phyloP scores from a whole-genome alignment of 75 land plant genomes.

The Selaginella tamariscina region DNA sequence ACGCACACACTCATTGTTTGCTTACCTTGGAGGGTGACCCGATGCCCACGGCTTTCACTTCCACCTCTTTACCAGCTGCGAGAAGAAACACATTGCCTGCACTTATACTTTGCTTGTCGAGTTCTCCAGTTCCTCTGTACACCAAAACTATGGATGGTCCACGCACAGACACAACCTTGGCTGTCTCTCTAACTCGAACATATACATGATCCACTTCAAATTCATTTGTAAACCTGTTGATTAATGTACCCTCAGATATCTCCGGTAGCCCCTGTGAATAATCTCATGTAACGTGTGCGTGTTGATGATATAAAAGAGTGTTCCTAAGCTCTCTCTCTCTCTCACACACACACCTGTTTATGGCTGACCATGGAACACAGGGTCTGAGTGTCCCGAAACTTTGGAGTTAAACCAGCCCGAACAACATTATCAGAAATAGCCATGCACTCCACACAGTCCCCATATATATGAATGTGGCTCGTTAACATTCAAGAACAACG shows the following conservation, averaged over 20 bases:
- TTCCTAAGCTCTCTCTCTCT: neutral
- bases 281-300: too few species aligned
- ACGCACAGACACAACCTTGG: slow-evolving; percentile 28
- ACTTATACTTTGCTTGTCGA: slow-evolving; percentile 12
- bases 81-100: slow-evolving; percentile 58
- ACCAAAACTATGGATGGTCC: slow-evolving; percentile 80
- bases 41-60: slow-evolving; percentile 10
- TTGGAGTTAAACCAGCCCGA: slow-evolving; percentile 91
- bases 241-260: slow-evolving; percentile 39
- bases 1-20: too few species aligned
- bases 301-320: too few species aligned
- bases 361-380: slow-evolving; percentile 90
- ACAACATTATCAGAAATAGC: slow-evolving; percentile 97
- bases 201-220: slow-evolving; percentile 81
- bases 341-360: slow-evolving; percentile 44
- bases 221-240: slow-evolving; percentile 51
- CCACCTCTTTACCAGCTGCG: slow-evolving; percentile 41
- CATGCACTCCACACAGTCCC: slow-evolving; percentile 93
- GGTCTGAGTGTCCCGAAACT: slow-evolving; percentile 63
- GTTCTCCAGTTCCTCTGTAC: slow-evolving; percentile 40
- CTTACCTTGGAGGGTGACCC: too few species aligned
- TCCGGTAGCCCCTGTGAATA: slow-evolving; percentile 88
- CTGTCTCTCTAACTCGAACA: slow-evolving; percentile 35
- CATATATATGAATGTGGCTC: slow-evolving; percentile 78
- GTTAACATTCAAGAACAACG: slow-evolving; percentile 68